Base-by-base conservation (phyloP, 78 protist species). In the Emiliania huxleyi region DNA sequence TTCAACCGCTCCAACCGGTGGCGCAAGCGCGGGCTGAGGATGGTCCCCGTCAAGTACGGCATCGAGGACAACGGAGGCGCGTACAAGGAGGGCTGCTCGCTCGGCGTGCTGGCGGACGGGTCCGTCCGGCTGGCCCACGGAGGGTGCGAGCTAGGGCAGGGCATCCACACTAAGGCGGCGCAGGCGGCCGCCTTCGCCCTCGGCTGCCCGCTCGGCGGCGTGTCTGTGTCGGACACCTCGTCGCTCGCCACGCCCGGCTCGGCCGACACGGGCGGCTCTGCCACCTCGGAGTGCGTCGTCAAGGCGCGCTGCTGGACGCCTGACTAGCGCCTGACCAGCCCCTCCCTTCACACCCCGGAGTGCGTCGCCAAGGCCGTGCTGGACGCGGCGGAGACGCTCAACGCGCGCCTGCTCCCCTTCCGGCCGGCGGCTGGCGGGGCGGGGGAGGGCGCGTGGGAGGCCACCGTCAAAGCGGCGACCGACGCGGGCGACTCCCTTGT, bases 71-170 rank as follows among this genome's bases (percentile, higher is more conserved):
- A 6, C 38, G 85, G 49, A 35, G 15, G 38, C 23, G 38, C 11
- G 23, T 77, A 77, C 19, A 8, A 40, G 38, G 38, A 77, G 38
- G 85, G 35, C 35, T 77, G 85, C 42, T 84, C 81, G 29, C 62
- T 52, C 62, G 15, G 62, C 62, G 62, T 52, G 29, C 8, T 52
- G 62, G 29, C 62, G 49, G 96, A 94, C 44, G 97, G 96, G 25
- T 85, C 95, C 1, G 94, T 94, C 1, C n/a, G 4, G 15, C 69
- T 96, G 23, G 44, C 52, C 22, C 93, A 89, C 55, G 89, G 93
- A 3, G 97, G 97, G 29, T 0, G 25, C 62, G 97, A 96, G 90
- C 49, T 94, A 43, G 97, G 97, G 25, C 96, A 96, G 89, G 97
- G 97, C 22, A 44, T 94, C 91, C 84, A 96, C 94, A 87, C 93